Percentiles rank a stretch among this genome's conserved stretches.
These are phyloP conservation scores for Pythium folliculosum DNA, from an alignment of 352 stramenopile genomes.

Conservation along the genomic window DNA sequence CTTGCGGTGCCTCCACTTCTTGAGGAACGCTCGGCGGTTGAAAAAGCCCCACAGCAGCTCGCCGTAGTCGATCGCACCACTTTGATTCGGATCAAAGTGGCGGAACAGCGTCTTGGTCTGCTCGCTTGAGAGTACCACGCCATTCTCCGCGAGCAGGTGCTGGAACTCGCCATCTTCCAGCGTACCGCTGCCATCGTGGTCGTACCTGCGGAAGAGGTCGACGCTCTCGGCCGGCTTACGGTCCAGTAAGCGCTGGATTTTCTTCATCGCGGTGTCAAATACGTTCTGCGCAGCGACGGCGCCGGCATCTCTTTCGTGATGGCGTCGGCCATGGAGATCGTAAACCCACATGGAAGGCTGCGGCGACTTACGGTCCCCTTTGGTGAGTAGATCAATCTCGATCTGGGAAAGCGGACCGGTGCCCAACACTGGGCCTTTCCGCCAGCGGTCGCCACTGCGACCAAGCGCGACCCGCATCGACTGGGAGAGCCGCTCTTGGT, in stretches of 20 bases:
- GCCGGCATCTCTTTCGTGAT: conserved; percentile 30
- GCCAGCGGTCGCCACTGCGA: conserved; percentile 32
- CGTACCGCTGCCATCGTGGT: conserved; percentile 48
- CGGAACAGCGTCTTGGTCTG: conserved; percentile 47
- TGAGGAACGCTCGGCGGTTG: conserved; percentile 57
- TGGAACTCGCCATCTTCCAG: conserved; percentile 51
- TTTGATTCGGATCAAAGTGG: conserved; percentile 52
- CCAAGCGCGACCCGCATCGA: conserved; percentile 36
- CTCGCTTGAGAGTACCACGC: conserved; percentile 36
- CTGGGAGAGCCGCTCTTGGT: conserved; percentile 46
- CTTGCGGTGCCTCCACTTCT: conserved; percentile 51
- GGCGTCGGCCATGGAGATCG: conserved; percentile 62
- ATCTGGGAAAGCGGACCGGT: conserved; percentile 47
- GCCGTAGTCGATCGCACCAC: conserved; percentile 52
- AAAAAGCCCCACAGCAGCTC: conserved; percentile 72
- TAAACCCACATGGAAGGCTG: conserved; percentile 39
- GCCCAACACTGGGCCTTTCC: conserved; percentile 38
- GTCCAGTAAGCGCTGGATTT: conserved; percentile 47
- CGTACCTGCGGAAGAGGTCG: conserved; percentile 48
- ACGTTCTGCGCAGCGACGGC: conserved; percentile 32
- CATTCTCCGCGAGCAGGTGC: conserved; percentile 34
- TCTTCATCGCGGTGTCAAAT: conserved; percentile 54
- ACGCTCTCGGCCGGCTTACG: conserved; percentile 23
- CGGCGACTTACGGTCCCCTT: background rate
- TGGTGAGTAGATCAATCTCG: conserved; percentile 38